These are phyloP conservation scores for Pilaira anomala DNA, from an alignment of 192 early-diverging fungal genomes.

Conservation along the genomic window DNA sequence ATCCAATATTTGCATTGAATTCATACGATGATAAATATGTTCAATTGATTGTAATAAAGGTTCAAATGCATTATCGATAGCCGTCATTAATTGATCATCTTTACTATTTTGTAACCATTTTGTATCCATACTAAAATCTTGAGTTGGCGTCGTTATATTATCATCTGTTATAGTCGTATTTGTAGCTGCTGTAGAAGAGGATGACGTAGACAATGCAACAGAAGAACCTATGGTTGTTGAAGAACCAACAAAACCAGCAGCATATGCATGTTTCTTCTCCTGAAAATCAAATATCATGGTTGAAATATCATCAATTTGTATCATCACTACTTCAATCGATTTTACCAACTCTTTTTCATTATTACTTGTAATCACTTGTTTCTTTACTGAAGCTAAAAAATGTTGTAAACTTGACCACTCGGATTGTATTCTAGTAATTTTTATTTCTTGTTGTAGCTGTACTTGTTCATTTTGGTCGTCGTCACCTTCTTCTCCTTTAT, in stretches of 20 bases:
- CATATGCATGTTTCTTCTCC: slow-evolving; percentile 29
- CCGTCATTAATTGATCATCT: slow-evolving; percentile 28
- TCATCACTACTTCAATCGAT: slow-evolving; percentile 35
- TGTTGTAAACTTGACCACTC: slow-evolving; percentile 56
- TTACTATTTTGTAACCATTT: slow-evolving; percentile 18
- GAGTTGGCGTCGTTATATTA: no score
- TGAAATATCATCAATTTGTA: slow-evolving; percentile 42
- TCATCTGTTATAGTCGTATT: not conserved
- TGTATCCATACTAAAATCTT: not conserved
- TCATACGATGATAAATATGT: slow-evolving; percentile 36
- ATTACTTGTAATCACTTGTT: slow-evolving; percentile 38
- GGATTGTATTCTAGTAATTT: slow-evolving; percentile 44
- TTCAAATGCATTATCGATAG: slow-evolving; percentile 49
- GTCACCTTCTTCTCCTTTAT: slow-evolving; percentile 11
- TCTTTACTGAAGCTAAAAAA: slow-evolving; percentile 51
- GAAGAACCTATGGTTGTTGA: not conserved
- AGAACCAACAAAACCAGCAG: not conserved
- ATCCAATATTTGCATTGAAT: slow-evolving; percentile 22
- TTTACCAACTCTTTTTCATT: slow-evolving; percentile 34
- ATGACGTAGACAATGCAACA: not conserved
- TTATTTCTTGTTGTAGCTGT: slow-evolving; percentile 6
- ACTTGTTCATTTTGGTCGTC: no score
- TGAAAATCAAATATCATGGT: slow-evolving; percentile 43
- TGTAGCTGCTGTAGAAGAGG: not conserved
- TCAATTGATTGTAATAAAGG: slow-evolving; percentile 48